A percentile compares a stretch with the other conserved stretches of the same genome.
These are phyloP conservation scores for Mucor indicus DNA, from an alignment of 371 early-diverging fungal species.

Conservation along the genomic window DNA sequence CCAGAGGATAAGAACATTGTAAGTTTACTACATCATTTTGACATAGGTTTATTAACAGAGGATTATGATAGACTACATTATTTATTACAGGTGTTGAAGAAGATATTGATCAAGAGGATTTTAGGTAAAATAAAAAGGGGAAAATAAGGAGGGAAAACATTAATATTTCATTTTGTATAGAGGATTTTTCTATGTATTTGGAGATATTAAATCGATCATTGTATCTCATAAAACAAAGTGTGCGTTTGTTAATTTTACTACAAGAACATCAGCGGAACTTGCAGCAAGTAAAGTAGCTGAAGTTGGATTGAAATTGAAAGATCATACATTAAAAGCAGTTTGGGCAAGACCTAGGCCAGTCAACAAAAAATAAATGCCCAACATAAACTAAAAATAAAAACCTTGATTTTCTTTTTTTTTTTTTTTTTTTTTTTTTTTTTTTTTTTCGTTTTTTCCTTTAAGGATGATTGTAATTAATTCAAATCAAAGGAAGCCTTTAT, in stretches of 20 bases:
- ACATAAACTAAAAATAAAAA: neutral
- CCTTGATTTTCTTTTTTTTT: neutral
- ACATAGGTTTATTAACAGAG: neutral
- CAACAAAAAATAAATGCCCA: neutral
- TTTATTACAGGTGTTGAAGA: conserved; percentile 75
- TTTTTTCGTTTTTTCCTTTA: neutral
- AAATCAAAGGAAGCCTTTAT: conserved; percentile 19
- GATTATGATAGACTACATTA: conserved; percentile 60
- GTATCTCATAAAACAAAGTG: conserved; percentile 74
- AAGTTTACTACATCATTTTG: conserved; percentile 13
- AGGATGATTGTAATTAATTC: conserved; percentile 17
- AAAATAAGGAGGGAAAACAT: neutral
- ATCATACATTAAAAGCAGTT: conserved; percentile 48
- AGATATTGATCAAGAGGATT: conserved; percentile 65
- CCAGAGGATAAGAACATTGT: conserved; percentile 72
- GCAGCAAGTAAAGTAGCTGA: conserved; percentile 62
- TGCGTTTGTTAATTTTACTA: conserved; percentile 88
- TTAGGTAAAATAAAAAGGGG: conserved; percentile 45
- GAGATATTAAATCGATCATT: conserved; percentile 88
- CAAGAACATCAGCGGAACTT: conserved; percentile 73
- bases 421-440: neutral
- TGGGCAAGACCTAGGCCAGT: conserved; percentile 65
- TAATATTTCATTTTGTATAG: conserved; percentile 20
- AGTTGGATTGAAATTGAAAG: conserved; percentile 50
- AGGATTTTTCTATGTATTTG: conserved; percentile 75